Evolutionary conservation across 805 yeast genomes (phyloP).

Genomic region (Yamadazyma ubonensis): DNA sequence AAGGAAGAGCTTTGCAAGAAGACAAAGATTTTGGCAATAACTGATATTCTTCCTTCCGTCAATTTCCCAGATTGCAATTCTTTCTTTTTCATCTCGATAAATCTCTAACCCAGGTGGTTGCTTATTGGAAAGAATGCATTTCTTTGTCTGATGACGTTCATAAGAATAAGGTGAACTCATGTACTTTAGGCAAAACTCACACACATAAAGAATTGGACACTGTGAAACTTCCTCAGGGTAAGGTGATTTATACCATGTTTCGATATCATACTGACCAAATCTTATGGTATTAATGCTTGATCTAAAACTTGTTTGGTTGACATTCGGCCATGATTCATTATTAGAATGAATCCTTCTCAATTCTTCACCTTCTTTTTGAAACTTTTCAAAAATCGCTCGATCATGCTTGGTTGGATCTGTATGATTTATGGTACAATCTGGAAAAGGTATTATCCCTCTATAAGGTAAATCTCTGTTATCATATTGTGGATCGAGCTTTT

Average conservation of each 20-base stretch:
- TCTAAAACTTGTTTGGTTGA: slow-evolving; percentile 9
- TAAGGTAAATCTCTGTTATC: slow-evolving; percentile 51
- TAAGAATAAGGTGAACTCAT: slow-evolving; percentile 66
- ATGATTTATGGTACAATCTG: slow-evolving; percentile 56
- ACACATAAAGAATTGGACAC: slow-evolving; percentile 63
- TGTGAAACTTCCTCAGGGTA: slow-evolving; percentile 83
- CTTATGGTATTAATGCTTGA: slow-evolving; percentile 60
- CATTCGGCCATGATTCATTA: not conserved
- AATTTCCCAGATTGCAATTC: slow-evolving; percentile 43
- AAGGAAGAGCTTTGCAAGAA: slow-evolving; percentile 82
- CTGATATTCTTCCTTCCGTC: slow-evolving; percentile 83
- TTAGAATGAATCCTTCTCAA: not conserved
- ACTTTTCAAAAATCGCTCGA: slow-evolving; percentile 45
- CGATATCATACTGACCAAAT: slow-evolving; percentile 70
- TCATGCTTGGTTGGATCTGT: slow-evolving; percentile 62
- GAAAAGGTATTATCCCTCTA: slow-evolving; percentile 59
- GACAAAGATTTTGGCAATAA: slow-evolving; percentile 87
- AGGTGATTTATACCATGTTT: slow-evolving; percentile 92
- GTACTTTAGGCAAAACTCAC: slow-evolving; percentile 83
- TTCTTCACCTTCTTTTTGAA: slow-evolving; percentile 26
- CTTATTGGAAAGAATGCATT: slow-evolving; percentile 51
- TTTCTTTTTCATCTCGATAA: slow-evolving; percentile 31
- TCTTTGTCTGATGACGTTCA: slow-evolving; percentile 68
- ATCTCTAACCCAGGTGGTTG: slow-evolving; percentile 64
- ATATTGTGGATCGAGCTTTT: slow-evolving; percentile 13